These are phyloP conservation scores for Spathaspora arborariae DNA, from an alignment of 805 yeast species.

Conservation along the genomic window DNA sequence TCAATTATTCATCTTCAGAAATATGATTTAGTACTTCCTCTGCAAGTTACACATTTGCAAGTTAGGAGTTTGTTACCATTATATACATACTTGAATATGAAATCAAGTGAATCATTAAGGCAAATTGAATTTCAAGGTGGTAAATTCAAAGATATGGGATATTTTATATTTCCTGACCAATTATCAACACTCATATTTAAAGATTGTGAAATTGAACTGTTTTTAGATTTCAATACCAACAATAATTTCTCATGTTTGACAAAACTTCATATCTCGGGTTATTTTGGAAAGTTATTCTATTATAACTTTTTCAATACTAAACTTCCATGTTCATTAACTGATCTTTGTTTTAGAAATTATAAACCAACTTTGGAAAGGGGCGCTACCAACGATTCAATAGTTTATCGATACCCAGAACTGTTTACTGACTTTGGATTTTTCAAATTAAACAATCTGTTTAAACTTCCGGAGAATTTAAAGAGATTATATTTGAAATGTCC, in stretches of 20 bases:
- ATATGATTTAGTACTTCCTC: not conserved
- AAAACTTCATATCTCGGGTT: not conserved
- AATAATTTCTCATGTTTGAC: not conserved
- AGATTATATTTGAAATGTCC: constrained; percentile 2
- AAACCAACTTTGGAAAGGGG: not conserved
- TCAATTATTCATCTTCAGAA: not conserved
- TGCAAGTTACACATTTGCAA: not conserved
- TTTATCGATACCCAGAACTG: not conserved
- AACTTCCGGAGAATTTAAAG: not conserved
- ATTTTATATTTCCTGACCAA: not conserved
- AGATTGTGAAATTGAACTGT: constrained; percentile 2
- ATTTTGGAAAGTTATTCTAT: constrained; percentile 1
- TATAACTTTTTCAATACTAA: constrained; percentile 1
- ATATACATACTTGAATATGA: constrained; percentile 1
- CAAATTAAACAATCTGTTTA: not conserved
- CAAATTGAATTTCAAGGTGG: not conserved
- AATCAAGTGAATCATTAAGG: not conserved
- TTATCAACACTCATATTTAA: not conserved
- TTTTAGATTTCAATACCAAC: constrained; percentile 1
- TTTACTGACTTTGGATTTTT: not conserved
- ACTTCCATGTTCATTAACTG: not conserved
- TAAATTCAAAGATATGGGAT: constrained; percentile 3
- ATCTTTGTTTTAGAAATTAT: not conserved
- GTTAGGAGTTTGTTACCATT: not conserved
- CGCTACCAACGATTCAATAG: not conserved